Evolutionary conservation across 1,139 yeast species (phyloP), one percentile per base, ranked within the genome.

Genomic region (Hansenula lynferdii): DNA sequence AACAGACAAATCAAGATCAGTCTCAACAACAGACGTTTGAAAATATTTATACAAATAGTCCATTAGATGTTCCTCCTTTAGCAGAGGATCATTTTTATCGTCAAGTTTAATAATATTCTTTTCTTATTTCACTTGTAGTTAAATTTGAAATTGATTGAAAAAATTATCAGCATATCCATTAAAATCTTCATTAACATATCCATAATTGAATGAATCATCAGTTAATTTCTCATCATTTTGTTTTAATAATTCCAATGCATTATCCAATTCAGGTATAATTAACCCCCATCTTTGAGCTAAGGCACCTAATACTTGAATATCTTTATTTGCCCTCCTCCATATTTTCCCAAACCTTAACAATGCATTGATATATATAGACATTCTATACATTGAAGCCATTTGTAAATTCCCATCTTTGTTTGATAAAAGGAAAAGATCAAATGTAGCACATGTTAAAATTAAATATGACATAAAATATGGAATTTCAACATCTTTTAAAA

Each of bases 391-490:
- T 1, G 61, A 50, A 7, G 26, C 42, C 4, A 33, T 36, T 24
- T 48, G 50, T n/a, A 50, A 15, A 1, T 43, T 22, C 5, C 40
- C 44, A 31, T 51, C 50, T 19, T 51, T 52, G 35, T 45, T 49
- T 7, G 60, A 49, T 11, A 55, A 36, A 6, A 57, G 30, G 25
- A 58, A 58, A 17, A 58, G 31, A 24, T 58, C 61, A 49, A 56
- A 54, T 29, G 57, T 49, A 2, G 61, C 56, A 41, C 54, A 48
- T 17, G 57, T 58, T 27, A 58, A 42, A 8, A 57, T 44, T 33
- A 58, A 35, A 28, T 56, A 55, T 6, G 56, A 55, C 2, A 49
- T 44, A 38, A 55, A 55, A 37, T 56, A 54, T 2, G 62, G 61
- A 3, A 51, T 39, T 3, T 47, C 42, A 27, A 42, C 42, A 3